Evolutionary conservation across 169 alveolate species (phyloP), one percentile per base, ranked within the genome.

Genomic region (Cryptosporidium canis): DNA sequence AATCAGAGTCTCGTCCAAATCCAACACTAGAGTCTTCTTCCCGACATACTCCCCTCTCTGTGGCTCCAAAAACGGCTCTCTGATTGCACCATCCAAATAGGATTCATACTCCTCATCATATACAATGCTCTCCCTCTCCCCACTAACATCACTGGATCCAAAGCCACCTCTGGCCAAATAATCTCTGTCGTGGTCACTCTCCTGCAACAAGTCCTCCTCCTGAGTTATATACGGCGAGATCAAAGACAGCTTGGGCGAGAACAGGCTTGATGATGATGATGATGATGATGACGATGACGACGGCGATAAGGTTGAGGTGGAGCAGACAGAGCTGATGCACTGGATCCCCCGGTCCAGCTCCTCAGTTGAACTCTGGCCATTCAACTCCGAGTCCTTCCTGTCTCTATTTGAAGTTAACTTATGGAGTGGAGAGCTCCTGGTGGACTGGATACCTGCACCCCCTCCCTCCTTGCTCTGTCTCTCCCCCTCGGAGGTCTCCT

Each of bases 1-100:
- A 66, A 92, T 91, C 53, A 92, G 91, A n/a, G 95, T 92, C 82
- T 92, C 95, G 45, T 92, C 95, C 29, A 92, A 82, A 43, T 92
- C 95, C 55, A 92, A 83, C 8, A 92, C 95, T 14, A 92, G 53
- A 14, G 95, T 92, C 64, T 91, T 92, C 56, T 63, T 92, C 33
- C 95, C 93, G 58, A 56, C 18, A 61, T 77, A 41, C 27, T 77
- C 87, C 3, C 41, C 27, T 77, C 72, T 77, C 39, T 77, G 71
- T 27, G 87, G 87, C 37, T 77, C 87, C 66, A 77, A 41, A 77
- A 58, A 77, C n/a, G 87, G 87, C 35, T 29, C 72, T 21, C 14
- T 63, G 9, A 44, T 14, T 33, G 65, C 43, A n/a, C 47, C 44
- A 24, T 51, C 72, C 61, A 63, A 37, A 21, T 43, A 41, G 18